Percentiles rank a stretch among this genome's conserved stretches.
Evolutionary conservation across 1,284 basidiomycete genomes (phyloP).

Genomic region (Heterobasidion irregulare): DNA sequence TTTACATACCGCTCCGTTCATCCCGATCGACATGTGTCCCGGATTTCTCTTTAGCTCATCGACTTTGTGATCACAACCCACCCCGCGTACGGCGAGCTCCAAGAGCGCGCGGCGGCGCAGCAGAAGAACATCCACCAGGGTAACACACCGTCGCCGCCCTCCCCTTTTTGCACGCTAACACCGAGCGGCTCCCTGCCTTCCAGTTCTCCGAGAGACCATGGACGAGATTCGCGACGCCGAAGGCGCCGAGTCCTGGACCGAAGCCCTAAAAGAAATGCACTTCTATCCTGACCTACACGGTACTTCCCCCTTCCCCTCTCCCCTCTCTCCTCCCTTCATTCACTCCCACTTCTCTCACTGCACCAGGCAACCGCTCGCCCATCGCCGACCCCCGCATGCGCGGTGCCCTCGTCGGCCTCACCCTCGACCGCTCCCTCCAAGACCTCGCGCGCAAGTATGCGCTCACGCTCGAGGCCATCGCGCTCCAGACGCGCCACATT

Average conservation of each 20-base stretch:
- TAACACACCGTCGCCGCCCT: slow-evolving; percentile 15
- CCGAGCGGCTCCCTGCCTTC: slow-evolving; percentile 24
- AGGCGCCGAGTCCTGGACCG: slow-evolving; percentile 57
- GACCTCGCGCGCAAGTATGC: slow-evolving; percentile 91
- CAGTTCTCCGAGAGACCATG: slow-evolving; percentile 71
- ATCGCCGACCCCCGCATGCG: slow-evolving; percentile 92
- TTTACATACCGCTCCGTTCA: slow-evolving; percentile 3
- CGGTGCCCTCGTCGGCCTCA: slow-evolving; percentile 84
- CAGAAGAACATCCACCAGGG: slow-evolving; percentile 52
- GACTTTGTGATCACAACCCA: slow-evolving; percentile 95
- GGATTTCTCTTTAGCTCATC: slow-evolving; percentile 53
- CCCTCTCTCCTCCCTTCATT: slow-evolving; percentile 2
- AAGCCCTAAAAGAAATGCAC: slow-evolving; percentile 85
- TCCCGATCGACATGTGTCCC: not conserved
- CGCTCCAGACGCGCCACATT: slow-evolving; percentile 93
- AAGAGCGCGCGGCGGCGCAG: slow-evolving; percentile 45
- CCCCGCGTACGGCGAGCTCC: slow-evolving; percentile 69
- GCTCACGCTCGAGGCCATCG: slow-evolving; percentile 89
- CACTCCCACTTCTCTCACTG: not conserved
- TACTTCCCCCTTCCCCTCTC: slow-evolving; percentile 17
- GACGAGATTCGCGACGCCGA: slow-evolving; percentile 57
- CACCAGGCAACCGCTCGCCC: slow-evolving; percentile 86
- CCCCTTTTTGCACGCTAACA: not conserved
- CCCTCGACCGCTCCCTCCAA: slow-evolving; percentile 57
- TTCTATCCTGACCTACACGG: slow-evolving; percentile 93